A percentile compares a stretch with the other conserved stretches of the same genome.
Evolutionary conservation across 148 eudicot genomes (phyloP).

Genomic region (Rhododendron griersonianum): DNA sequence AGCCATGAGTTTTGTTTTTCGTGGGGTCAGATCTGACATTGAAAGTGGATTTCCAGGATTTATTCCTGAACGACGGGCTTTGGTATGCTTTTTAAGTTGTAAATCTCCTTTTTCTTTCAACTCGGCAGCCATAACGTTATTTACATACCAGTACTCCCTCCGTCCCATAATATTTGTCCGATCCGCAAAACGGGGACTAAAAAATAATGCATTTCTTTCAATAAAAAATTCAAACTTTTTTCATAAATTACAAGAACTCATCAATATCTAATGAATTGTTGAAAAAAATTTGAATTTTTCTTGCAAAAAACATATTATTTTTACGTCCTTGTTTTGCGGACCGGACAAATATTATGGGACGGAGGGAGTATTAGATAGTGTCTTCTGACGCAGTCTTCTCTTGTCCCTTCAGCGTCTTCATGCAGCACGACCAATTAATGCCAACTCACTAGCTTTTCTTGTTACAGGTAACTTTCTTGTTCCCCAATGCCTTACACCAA

Average conservation of each 20-base stretch:
- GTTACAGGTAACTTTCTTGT: conserved; percentile 19
- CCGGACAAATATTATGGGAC: no score
- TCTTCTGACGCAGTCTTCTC: neutral
- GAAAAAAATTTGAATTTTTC: no score
- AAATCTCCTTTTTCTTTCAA: neutral
- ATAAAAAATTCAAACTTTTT: no score
- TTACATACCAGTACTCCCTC: neutral
- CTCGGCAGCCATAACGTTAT: neutral
- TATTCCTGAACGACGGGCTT: conserved; percentile 17
- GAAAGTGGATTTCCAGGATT: conserved; percentile 25
- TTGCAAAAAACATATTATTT: no score
- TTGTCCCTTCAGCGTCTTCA: conserved; percentile 21
- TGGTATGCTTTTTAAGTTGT: conserved; percentile 14
- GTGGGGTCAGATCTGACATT: conserved; percentile 28
- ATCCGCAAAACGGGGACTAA: no score
- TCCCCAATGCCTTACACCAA: neutral
- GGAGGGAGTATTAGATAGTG: neutral
- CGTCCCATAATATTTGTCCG: no score
- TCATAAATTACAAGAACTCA: no score
- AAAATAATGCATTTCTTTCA: no score
- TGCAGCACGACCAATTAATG: conserved; percentile 23
- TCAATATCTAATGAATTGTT: no score
- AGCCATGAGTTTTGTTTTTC: conserved; percentile 27
- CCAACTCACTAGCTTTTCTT: conserved; percentile 27
- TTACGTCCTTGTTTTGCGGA: no score